Evolutionary conservation across 306 rosid species (phyloP).

Genomic region (Fagus sylvatica): DNA sequence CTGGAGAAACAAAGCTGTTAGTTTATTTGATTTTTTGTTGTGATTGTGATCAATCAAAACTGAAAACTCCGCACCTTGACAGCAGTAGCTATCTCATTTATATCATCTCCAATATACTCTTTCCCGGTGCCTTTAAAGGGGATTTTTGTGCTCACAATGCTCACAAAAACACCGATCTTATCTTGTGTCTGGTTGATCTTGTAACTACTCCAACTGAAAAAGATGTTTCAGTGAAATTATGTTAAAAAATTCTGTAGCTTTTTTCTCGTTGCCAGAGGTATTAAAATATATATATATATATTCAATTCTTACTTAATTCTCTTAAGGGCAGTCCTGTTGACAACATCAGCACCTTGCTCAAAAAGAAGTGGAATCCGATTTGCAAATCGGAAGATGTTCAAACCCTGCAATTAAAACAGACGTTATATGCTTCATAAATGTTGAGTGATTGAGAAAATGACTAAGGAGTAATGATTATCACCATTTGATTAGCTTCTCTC

Average conservation of each 20-base stretch:
- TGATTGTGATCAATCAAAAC: slow-evolving; percentile 20
- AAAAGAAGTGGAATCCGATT: slow-evolving; percentile 98
- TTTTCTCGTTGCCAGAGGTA: slow-evolving; percentile 4
- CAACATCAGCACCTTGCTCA: slow-evolving; percentile 99
- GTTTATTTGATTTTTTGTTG: slow-evolving; percentile 6
- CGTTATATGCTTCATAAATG: slow-evolving; percentile 17
- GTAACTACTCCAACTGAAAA: slow-evolving; percentile 83
- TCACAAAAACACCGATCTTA: slow-evolving; percentile 88
- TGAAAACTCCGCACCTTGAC: slow-evolving; percentile 66
- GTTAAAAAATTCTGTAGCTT: neutral
- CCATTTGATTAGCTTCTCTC: neutral
- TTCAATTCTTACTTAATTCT: slow-evolving; percentile 71
- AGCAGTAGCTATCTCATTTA: slow-evolving; percentile 89
- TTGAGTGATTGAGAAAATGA: slow-evolving; percentile 1
- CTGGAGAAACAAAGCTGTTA: slow-evolving; percentile 48
- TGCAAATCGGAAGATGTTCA: slow-evolving; percentile 94
- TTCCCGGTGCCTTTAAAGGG: slow-evolving; percentile 98
- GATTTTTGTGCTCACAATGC: slow-evolving; percentile 95
- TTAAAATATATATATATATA: too few relatives aligned
- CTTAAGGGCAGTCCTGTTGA: slow-evolving; percentile 89
- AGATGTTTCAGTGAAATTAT: slow-evolving; percentile 13
- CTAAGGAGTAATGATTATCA: neutral
- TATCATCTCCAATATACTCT: slow-evolving; percentile 98
- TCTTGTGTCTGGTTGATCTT: slow-evolving; percentile 95
- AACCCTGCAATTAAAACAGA: slow-evolving; percentile 60